Evolutionary conservation across 225 moss, liverwort and hornwort species (phyloP), one percentile per base, ranked within the genome.

Genomic region (Sphagnum contortum): DNA sequence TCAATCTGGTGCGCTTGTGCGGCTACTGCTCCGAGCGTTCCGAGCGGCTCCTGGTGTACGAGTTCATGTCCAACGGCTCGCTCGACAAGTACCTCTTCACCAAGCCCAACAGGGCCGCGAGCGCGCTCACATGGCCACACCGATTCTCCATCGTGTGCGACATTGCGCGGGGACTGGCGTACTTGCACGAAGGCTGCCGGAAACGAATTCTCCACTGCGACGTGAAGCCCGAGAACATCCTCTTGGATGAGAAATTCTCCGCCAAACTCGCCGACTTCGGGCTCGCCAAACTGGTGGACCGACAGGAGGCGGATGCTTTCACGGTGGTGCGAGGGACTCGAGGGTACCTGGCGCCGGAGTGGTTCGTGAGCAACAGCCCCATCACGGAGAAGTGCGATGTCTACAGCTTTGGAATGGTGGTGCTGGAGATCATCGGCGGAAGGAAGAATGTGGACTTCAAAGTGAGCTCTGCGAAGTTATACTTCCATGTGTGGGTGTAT

Each of bases 271-370:
- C 80, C 0, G 90, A 87, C 51, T 90, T 83, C 45, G 90, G 90
- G 8, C 79, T 90, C 3, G 80, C 87, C 5, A 85, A 85, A 52
- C 77, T 82, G 57, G 67, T 77, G 8, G 77, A 82, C 50, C 79
- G 75, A 63, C 66, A 84, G 12, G 51, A 80, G 4, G 56, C 55
- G 50, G 59, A 71, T 48, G 64, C 72, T 9, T 69, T 84, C 65
- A 83, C 86, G 2, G 73, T 73, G 2, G 61, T 89, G 67, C 63
- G 78, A 48, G 89, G 89, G 6, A 89, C 89, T 4, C 86, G 79
- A 3, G 87, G 87, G 0, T 90, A 90, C 8, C 48, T 90, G 67
- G 82, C 90, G 2, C 90, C 90, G 5, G 90, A 90, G 59, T 90
- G 84, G 82, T 77, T 84, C 49, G 29, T 87, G 50, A 82, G 80